Conservation (phyloP, 345 rosid species). For the Salix dunnii region DNA sequence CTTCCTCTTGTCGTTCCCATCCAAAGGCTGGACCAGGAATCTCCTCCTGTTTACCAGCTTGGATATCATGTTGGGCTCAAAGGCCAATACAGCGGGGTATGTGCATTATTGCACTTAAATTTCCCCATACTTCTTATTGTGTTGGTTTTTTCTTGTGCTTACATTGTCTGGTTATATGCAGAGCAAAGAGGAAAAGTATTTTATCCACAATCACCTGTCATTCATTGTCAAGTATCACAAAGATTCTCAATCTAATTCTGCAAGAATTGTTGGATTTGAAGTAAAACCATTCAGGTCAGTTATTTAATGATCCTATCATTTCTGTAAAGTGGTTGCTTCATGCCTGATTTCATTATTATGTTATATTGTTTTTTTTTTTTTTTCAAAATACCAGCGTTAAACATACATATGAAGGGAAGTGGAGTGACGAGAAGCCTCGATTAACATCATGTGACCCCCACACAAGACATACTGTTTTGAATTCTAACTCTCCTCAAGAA, state of each 20-base stretch:
- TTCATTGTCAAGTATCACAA: slow-evolving; percentile 85
- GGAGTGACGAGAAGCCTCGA: slow-evolving; percentile 62
- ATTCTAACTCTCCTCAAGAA: slow-evolving; percentile 86
- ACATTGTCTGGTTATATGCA: slow-evolving; percentile 28
- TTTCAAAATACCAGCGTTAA: slow-evolving; percentile 51
- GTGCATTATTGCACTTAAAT: slow-evolving; percentile 10
- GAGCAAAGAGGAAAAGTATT: slow-evolving; percentile 84
- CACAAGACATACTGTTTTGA: slow-evolving; percentile 63
- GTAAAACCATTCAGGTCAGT: slow-evolving; percentile 84
- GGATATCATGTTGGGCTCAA: slow-evolving; percentile 90
- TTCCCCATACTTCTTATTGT: slow-evolving; percentile 4
- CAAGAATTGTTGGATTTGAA: slow-evolving; percentile 96
- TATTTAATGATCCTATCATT: background rate
- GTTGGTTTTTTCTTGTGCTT: slow-evolving; percentile 12
- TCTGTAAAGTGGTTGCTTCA: background rate
- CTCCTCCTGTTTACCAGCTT: slow-evolving; percentile 71
- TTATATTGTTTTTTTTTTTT: background rate
- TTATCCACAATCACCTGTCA: slow-evolving; percentile 85
- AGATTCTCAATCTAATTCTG: slow-evolving; percentile 64
- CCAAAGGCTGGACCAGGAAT: slow-evolving; percentile 61
- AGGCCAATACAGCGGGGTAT: slow-evolving; percentile 89
- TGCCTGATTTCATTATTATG: background rate
- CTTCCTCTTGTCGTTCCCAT: slow-evolving; percentile 91
- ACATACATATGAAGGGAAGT: slow-evolving; percentile 78
- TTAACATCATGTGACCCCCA: slow-evolving; percentile 84